Percentiles rank a stretch among this genome's conserved stretches.
phyloP scores from a whole-genome alignment of 2,329 filamentous ascomycete species.

The Ophiobolus disseminans region DNA sequence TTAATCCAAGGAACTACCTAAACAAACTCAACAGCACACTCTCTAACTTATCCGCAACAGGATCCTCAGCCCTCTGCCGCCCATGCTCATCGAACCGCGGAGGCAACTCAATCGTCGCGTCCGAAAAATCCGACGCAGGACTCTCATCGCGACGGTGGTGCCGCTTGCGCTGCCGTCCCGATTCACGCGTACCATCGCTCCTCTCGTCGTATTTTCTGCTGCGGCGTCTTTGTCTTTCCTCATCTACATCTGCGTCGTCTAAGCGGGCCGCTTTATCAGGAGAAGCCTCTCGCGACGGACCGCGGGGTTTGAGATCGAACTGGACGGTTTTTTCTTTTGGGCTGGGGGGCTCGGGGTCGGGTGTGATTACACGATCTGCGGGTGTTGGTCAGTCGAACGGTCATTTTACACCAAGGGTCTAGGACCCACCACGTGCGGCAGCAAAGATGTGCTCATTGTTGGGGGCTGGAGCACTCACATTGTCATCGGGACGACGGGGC shows the following conservation, averaged over 20 bases:
- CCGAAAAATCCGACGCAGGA: constrained; percentile 36
- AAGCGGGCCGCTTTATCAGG: constrained; percentile 13
- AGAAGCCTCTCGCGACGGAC: constrained; percentile 24
- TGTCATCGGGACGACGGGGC: constrained; percentile 50
- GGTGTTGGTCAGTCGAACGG: constrained; percentile 6
- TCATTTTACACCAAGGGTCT: constrained; percentile 29
- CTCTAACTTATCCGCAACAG: constrained; percentile 44
- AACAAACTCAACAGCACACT: constrained; percentile 42
- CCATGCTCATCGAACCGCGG: constrained; percentile 46
- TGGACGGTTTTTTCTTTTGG: constrained; percentile 46
- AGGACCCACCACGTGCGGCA: constrained; percentile 44
- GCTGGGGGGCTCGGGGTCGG: constrained; percentile 14
- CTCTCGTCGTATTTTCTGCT: constrained; percentile 23
- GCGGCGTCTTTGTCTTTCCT: constrained; percentile 8
- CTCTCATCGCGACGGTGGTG: constrained; percentile 29
- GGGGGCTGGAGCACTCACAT: constrained; percentile 58
- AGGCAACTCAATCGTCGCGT: constrained; percentile 46
- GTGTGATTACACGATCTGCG: constrained; percentile 42
- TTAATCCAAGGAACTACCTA: constrained; percentile 18
- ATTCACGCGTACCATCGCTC: constrained; percentile 23
- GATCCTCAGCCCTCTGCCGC: constrained; percentile 38
- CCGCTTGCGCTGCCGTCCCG: constrained; percentile 24
- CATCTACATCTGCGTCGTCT: neutral
- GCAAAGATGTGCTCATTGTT: constrained; percentile 36
- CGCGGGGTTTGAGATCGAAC: constrained; percentile 46